Evolutionary conservation across 1,139 yeast species (phyloP).

Genomic region (Yamadazyma aaseri): DNA sequence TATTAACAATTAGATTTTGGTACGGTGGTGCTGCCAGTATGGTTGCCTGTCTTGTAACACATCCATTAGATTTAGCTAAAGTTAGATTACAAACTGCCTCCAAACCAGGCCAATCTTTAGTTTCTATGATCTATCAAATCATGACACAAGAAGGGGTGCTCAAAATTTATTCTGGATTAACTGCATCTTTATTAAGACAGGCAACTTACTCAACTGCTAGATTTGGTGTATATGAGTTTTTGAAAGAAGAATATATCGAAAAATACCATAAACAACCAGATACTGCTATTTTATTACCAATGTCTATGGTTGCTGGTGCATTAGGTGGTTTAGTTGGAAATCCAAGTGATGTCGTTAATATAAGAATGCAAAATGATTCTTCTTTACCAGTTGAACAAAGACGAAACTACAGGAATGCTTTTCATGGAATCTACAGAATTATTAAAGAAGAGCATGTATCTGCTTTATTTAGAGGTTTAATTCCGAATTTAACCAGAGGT

Average conservation of each 20-base stretch:
- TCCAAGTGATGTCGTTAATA: slow-evolving; percentile 85
- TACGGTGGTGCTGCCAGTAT: slow-evolving; percentile 65
- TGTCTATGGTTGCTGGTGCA: slow-evolving; percentile 83
- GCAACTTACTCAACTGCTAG: slow-evolving; percentile 86
- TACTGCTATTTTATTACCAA: slow-evolving; percentile 55
- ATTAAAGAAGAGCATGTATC: slow-evolving; percentile 56
- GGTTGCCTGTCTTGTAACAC: slow-evolving; percentile 61
- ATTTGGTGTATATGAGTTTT: slow-evolving; percentile 77
- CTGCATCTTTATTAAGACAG: slow-evolving; percentile 80
- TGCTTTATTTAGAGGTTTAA: slow-evolving; percentile 71
- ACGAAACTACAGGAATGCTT: slow-evolving; percentile 74
- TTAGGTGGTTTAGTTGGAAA: slow-evolving; percentile 84
- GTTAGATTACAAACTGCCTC: slow-evolving; percentile 78
- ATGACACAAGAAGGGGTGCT: slow-evolving; percentile 62
- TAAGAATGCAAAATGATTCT: slow-evolving; percentile 89
- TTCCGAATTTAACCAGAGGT: slow-evolving; percentile 78
- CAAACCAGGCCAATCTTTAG: slow-evolving; percentile 58
- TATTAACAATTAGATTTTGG: slow-evolving; percentile 36
- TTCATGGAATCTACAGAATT: slow-evolving; percentile 70
- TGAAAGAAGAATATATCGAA: slow-evolving; percentile 57
- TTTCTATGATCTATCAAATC: slow-evolving; percentile 60
- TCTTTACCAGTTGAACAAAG: slow-evolving; percentile 63
- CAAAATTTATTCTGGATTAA: slow-evolving; percentile 74
- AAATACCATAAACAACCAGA: slow-evolving; percentile 33
- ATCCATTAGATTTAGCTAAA: slow-evolving; percentile 82